These are phyloP conservation scores for Sclerotinia spermophila DNA, from an alignment of 2,329 filamentous ascomycete genomes.

Conservation along the genomic window DNA sequence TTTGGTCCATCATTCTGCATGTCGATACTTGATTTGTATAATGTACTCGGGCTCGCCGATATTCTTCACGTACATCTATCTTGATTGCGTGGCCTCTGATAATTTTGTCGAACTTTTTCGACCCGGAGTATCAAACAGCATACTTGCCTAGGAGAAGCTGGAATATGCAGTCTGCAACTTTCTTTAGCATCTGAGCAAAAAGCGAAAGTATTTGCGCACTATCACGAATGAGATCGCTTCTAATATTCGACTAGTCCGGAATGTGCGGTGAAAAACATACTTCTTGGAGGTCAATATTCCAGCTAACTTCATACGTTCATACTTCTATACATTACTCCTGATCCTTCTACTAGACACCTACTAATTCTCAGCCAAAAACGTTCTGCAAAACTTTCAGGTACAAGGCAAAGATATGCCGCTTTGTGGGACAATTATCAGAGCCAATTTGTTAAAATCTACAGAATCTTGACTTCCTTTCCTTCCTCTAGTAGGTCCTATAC, in stretches of 20 bases:
- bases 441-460: background rate
- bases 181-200: background rate
- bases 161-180: background rate
- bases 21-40: background rate
- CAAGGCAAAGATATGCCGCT: background rate
- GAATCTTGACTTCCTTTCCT: background rate
- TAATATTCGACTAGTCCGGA: background rate
- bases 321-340: background rate
- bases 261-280: background rate
- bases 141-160: background rate
- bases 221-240: background rate
- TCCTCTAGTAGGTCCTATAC: background rate
- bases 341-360: background rate
- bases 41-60: slow-evolving; percentile 9
- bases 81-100: background rate
- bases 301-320: background rate
- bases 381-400: background rate
- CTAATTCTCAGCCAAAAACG: background rate
- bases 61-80: background rate
- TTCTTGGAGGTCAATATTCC: background rate
- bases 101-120: background rate
- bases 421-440: background rate
- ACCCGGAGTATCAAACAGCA: background rate
- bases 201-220: background rate
- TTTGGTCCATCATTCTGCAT: background rate